Evolutionary conservation across 345 rosid genomes (phyloP), one percentile per base, ranked within the genome.

Genomic region (Euphorbia lathyris): DNA sequence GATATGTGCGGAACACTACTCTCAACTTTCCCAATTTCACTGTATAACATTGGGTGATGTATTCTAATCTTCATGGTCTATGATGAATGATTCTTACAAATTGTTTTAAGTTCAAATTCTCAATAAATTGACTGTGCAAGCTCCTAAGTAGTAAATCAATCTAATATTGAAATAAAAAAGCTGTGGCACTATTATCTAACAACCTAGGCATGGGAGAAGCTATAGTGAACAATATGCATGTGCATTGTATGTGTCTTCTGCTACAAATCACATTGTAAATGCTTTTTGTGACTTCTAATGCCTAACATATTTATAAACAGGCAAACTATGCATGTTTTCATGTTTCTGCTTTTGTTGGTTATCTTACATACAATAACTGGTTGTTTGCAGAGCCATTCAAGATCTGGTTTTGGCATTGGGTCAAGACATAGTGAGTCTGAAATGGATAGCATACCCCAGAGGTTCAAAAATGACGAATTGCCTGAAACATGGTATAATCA

Each of bases 401-500:
- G 86, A 74, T 71, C 87, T 58, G 42, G 79, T 63, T 82, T 72
- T 72, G 48, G 66, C 58, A 70, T 76, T 68, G 90, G 89, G 32
- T 50, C 70, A 12, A 85, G 96, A 77, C 82, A 71, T 59, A 73
- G 74, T 64, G 94, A 88, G 56, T 70, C 88, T 63, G 90, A 87
- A 73, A 79, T 70, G 66, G 85, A 86, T 60, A 82, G 74, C 72
- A 38, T 80, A 45, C 63, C 88, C 59, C 96, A 89, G 72, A 83
- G 92, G 69, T 78, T 80, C 19, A 83, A 87, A 84, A 84, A 73
- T n/a, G 97, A 91, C 30, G 97, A 89, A 38, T 80, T 94, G 57
- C 98, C 97, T 0, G 97, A 90, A 63, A 81, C 85, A n/a, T 94
- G 98, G 98, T 91, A 91, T 69, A 85, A 78, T 78, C 95, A 85